A percentile compares a stretch with the other conserved stretches of the same genome.
Conservation (phyloP, 805 yeast species). For the Torulaspora delbrueckii region DNA sequence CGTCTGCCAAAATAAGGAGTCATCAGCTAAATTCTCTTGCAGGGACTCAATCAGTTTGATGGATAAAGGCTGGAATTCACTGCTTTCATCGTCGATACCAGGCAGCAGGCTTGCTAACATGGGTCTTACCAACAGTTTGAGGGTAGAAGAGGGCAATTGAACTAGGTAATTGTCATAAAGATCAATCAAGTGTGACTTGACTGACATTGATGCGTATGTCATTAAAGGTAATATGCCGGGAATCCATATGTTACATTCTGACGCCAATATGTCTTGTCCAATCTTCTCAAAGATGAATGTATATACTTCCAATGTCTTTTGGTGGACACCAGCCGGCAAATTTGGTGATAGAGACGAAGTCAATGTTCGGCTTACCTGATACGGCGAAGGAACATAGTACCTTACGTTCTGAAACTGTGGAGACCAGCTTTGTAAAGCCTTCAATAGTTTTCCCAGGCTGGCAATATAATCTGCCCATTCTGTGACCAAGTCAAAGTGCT, state of each 20-base stretch:
- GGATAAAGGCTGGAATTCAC: constrained; percentile 68
- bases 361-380: constrained; percentile 62
- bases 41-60: constrained; percentile 57
- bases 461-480: constrained; percentile 99
- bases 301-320: constrained; percentile 77
- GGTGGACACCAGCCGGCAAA: constrained; percentile 94
- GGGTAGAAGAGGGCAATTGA: constrained; percentile 42
- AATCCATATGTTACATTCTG: constrained; percentile 69
- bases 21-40: constrained; percentile 53
- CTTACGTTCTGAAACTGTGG: constrained; percentile 36
- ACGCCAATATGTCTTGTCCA: constrained; percentile 49
- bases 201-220: constrained; percentile 83
- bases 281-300: constrained; percentile 61
- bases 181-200: constrained; percentile 70
- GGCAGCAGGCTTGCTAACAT: constrained; percentile 70
- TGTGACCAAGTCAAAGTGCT: constrained; percentile 70
- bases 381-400: constrained; percentile 63
- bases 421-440: constrained; percentile 55
- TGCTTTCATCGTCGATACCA: constrained; percentile 88
- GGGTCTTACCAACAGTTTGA: constrained; percentile 61
- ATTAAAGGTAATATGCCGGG: constrained; percentile 90
- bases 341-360: constrained; percentile 75
- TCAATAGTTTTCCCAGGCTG: constrained; percentile 71
- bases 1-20: constrained; percentile 81
- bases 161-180: constrained; percentile 55